Percentiles rank a stretch among this genome's conserved stretches.
Conservation (phyloP, 2,329 filamentous ascomycete genomes). For the Nemania sp. region DNA sequence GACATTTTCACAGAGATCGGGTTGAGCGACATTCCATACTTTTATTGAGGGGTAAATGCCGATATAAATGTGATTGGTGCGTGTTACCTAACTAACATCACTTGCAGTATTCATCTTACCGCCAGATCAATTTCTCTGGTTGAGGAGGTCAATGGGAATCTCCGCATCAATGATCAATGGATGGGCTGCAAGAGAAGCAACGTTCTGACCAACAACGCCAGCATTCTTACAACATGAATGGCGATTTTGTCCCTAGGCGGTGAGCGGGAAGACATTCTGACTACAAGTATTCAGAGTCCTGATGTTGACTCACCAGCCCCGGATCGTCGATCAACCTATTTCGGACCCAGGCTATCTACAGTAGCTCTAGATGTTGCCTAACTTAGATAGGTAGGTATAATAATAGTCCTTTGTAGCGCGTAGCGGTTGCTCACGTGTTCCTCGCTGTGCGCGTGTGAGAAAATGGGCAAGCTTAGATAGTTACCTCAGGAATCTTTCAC, state of each 20-base stretch:
- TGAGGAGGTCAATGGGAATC: constrained; percentile 29
- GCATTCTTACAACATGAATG: constrained; percentile 10
- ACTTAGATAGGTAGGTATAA: neutral
- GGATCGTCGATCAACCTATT: neutral
- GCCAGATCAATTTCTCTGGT: constrained; percentile 22
- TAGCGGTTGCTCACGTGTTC: constrained; percentile 29
- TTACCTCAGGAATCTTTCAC: constrained; percentile 23
- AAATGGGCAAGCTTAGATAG: neutral
- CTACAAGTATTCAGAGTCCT: too few relatives aligned
- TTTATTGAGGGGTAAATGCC: constrained; percentile 9
- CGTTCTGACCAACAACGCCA: constrained; percentile 21
- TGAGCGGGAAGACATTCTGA: constrained; percentile 19
- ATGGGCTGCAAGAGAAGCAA: constrained; percentile 12
- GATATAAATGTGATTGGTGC: constrained; percentile 24
- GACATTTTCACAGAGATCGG: constrained; percentile 7
- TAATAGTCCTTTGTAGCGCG: neutral
- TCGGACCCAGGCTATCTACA: neutral
- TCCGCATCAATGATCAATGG: constrained; percentile 20
- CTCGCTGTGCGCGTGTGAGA: constrained; percentile 16
- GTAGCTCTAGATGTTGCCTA: too few relatives aligned
- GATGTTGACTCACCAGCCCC: constrained; percentile 4
- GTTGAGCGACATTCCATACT: neutral
- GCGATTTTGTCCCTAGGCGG: constrained; percentile 17
- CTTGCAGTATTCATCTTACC: constrained; percentile 29
- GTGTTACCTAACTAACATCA: constrained; percentile 17